Conservation (phyloP, 2,329 filamentous ascomycete genomes). For the Verticillium klebahnii region DNA sequence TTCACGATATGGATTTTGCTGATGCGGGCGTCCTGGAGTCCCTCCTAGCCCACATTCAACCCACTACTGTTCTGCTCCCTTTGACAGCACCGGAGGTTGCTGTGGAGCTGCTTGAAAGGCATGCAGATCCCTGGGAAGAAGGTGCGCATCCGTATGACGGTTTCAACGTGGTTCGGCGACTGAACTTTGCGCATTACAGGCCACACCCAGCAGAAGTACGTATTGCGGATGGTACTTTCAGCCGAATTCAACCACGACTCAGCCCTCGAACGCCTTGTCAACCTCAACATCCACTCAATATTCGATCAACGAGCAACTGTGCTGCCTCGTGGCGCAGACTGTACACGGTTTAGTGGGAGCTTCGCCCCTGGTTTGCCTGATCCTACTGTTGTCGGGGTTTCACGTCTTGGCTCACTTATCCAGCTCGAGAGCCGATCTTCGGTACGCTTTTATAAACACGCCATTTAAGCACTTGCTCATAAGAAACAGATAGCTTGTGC, state of each 20-base stretch:
- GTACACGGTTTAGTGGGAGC: background rate
- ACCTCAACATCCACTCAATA: slow-evolving; percentile 43
- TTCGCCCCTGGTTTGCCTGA: background rate
- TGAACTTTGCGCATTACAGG: background rate
- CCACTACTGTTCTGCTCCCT: slow-evolving; percentile 51
- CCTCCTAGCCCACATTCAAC: slow-evolving; percentile 48
- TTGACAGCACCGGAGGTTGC: slow-evolving; percentile 39
- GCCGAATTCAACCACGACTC: slow-evolving; percentile 67
- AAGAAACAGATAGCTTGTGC: slow-evolving; percentile 65
- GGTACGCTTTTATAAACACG: slow-evolving; percentile 32
- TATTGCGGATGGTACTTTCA: slow-evolving; percentile 63
- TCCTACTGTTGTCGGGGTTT: slow-evolving; percentile 11
- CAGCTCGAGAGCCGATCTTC: slow-evolving; percentile 71
- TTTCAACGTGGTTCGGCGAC: background rate
- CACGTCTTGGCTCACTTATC: slow-evolving; percentile 66
- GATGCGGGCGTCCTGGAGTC: slow-evolving; percentile 66
- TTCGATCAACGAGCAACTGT: background rate
- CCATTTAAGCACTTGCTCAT: background rate
- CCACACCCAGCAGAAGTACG: slow-evolving; percentile 8
- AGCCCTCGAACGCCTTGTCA: slow-evolving; percentile 62
- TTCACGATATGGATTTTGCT: slow-evolving; percentile 70
- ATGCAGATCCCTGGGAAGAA: slow-evolving; percentile 4
- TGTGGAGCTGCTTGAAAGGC: slow-evolving; percentile 20
- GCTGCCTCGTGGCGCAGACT: background rate
- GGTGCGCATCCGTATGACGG: background rate